A percentile compares a stretch with the other conserved stretches of the same genome.
Evolutionary conservation across 2,329 filamentous ascomycete species (phyloP).

Genomic region (Fusarium tuaranense): DNA sequence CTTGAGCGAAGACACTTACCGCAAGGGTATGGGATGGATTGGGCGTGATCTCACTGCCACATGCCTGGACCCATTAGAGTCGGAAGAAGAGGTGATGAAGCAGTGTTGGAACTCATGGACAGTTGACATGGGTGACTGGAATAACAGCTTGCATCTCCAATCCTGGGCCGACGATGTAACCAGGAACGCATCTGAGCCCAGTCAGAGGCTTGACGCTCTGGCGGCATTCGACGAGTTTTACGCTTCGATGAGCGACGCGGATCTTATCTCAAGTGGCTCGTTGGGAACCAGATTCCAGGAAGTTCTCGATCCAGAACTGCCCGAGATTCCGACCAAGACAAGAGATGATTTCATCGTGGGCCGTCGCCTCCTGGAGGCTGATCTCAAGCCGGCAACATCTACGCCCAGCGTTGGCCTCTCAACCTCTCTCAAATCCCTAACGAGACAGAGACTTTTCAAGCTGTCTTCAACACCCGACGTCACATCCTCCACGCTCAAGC

Average conservation of each 20-base stretch:
- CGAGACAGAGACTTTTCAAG: conserved; percentile 40
- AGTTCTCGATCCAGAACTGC: conserved; percentile 71
- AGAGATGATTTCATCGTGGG: conserved; percentile 65
- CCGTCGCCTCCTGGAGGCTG: conserved; percentile 60
- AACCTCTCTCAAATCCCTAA: conserved; percentile 45
- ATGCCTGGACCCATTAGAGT: conserved; percentile 51
- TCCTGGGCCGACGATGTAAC: conserved; percentile 51
- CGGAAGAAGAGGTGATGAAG: conserved; percentile 72
- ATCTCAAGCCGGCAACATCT: conserved; percentile 48
- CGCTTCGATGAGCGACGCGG: conserved; percentile 73
- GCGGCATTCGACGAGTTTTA: conserved; percentile 65
- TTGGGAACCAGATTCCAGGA: conserved; percentile 61
- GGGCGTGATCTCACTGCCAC: conserved; percentile 68
- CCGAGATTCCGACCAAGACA: conserved; percentile 61
- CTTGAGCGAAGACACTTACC: conserved; percentile 84
- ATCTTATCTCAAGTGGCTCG: conserved; percentile 66
- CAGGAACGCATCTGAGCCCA: conserved; percentile 17
- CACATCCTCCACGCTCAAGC: conserved; percentile 26
- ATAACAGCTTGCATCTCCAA: conserved; percentile 54
- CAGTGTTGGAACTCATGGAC: conserved; percentile 77
- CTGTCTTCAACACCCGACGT: background rate
- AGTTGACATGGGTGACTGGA: conserved; percentile 71
- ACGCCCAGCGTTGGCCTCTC: conserved; percentile 44
- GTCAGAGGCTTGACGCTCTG: conserved; percentile 54
- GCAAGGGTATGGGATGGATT: conserved; percentile 81